Percentiles rank a stretch among this genome's conserved stretches.
phyloP scores from a whole-genome alignment of 2,329 filamentous ascomycete genomes.

The Pseudocercospora macadamiae region DNA sequence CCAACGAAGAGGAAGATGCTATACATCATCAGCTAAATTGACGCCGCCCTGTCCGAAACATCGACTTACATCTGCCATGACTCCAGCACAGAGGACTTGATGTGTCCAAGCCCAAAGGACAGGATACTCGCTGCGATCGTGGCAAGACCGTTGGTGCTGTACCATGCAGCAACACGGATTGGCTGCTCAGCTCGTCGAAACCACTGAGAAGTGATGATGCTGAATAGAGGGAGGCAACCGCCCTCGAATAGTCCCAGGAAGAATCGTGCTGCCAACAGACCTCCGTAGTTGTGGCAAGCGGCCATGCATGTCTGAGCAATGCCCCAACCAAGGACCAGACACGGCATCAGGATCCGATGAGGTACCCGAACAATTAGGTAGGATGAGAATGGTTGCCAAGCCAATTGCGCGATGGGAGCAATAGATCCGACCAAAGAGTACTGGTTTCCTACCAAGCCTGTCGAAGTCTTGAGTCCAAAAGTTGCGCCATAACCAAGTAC shows the following conservation, averaged over 20 bases:
- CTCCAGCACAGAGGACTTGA: constrained; percentile 23
- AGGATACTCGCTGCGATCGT: constrained; percentile 29
- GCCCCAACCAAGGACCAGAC: constrained; percentile 66
- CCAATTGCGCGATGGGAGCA: constrained; percentile 57
- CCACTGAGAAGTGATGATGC: constrained; percentile 46
- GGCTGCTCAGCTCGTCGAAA: constrained; percentile 35
- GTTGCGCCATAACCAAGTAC: constrained; percentile 53
- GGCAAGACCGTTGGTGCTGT: constrained; percentile 31
- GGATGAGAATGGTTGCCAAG: constrained; percentile 67
- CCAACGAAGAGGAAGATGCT: constrained; percentile 65
- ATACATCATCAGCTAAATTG: constrained; percentile 59
- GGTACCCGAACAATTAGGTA: constrained; percentile 65
- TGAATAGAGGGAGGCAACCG: constrained; percentile 67
- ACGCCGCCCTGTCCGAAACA: constrained; percentile 43
- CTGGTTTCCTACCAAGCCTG: constrained; percentile 51
- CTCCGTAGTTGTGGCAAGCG: constrained; percentile 60
- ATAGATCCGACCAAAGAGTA: constrained; percentile 54
- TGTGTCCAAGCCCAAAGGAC: constrained; percentile 29
- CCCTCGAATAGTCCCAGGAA: constrained; percentile 69
- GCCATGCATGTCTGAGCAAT: constrained; percentile 63
- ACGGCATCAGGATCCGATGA: constrained; percentile 66
- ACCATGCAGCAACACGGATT: constrained; percentile 32
- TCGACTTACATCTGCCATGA: constrained; percentile 45
- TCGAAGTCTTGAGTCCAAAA: constrained; percentile 50
- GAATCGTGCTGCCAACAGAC: constrained; percentile 64